Base-by-base conservation (phyloP, 2,329 filamentous ascomycete genomes). In the Colletotrichum spaethianum region DNA sequence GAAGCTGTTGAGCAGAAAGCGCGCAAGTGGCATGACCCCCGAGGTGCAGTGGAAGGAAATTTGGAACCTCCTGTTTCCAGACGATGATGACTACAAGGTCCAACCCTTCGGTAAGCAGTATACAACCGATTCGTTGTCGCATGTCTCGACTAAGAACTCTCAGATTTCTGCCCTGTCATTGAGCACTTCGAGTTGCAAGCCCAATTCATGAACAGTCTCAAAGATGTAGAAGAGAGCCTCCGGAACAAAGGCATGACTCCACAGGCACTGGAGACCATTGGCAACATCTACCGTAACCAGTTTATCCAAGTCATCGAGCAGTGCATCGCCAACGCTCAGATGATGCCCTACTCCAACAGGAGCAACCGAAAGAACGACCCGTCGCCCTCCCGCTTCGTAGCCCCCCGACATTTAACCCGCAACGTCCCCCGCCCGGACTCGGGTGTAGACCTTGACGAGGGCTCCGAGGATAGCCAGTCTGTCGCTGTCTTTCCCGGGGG, bases 11-110 rank as follows among this genome's bases (percentile, higher is more conserved):
- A 83, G 81, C 26, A 78, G 82, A 1, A 84, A 84, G 70, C 74
- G 82, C 7, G 82, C 80, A 0, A 83, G 81, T 6, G 82, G 82
- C 0, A 79, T 79, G 1, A 82, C 82, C 2, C 74, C 81, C 0
- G 80, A 82, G 7, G 79, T 82, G 0, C 82, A 84, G 53, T 84
- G 82, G 82, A 78, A 76, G 20, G 82, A 84, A 64, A 81, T 84
- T 1, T 84, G 82, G 82, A 82, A 79, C n/a, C 82, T 84, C 11
- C 74, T 84, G 0, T 84, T 84, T 63, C 82, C 82, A 0, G 82
- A 84, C 48, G 82, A 84, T 20, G 81, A 82, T 16, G 82, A 82
- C 6, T 67, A 76, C 36, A 70, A 77, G 4, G 76, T 83, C 0
- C 77, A 78, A 20, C 59, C 76, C 1, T 80, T 79, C 42, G 77